Percentiles rank a stretch among this genome's conserved stretches.
These are phyloP conservation scores for Saccharum officinarum DNA, from an alignment of 176 grass and related monocot species.

Conservation along the genomic window DNA sequence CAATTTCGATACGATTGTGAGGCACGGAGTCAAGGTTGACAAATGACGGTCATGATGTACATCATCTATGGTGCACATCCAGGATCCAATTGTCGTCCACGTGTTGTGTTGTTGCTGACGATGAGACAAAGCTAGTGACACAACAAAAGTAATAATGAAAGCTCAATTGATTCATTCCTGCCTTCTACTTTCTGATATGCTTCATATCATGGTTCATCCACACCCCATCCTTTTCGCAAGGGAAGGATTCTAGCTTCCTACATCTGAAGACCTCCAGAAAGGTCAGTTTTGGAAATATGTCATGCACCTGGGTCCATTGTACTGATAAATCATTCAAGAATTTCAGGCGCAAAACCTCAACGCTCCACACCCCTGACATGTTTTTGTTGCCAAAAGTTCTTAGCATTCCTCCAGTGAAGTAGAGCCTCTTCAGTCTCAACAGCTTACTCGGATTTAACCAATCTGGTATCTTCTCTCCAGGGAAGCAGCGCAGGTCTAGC, in stretches of 20 bases:
- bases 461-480: constrained; percentile 32
- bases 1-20: neutral
- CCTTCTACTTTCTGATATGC: constrained; percentile 9
- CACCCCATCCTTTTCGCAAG: constrained; percentile 53
- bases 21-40: neutral
- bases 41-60: neutral
- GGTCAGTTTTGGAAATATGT: constrained; percentile 40
- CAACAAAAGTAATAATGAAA: neutral
- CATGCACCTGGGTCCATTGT: constrained; percentile 38
- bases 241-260: constrained; percentile 42
- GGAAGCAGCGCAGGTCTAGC: constrained; percentile 64
- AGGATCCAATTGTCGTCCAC: neutral
- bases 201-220: constrained; percentile 38
- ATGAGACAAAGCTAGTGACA: neutral
- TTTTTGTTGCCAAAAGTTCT: constrained; percentile 19
- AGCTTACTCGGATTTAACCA: constrained; percentile 55
- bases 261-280: constrained; percentile 44
- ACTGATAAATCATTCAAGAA: constrained; percentile 47
- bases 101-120: neutral
- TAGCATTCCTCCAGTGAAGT: constrained; percentile 72
- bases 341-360: constrained; percentile 57
- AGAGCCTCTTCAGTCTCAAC: constrained; percentile 45
- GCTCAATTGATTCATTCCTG: neutral
- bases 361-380: constrained; percentile 31
- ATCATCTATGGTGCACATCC: neutral